These are phyloP conservation scores for Malus domestica DNA, from an alignment of 306 rosid species.

Conservation along the genomic window DNA sequence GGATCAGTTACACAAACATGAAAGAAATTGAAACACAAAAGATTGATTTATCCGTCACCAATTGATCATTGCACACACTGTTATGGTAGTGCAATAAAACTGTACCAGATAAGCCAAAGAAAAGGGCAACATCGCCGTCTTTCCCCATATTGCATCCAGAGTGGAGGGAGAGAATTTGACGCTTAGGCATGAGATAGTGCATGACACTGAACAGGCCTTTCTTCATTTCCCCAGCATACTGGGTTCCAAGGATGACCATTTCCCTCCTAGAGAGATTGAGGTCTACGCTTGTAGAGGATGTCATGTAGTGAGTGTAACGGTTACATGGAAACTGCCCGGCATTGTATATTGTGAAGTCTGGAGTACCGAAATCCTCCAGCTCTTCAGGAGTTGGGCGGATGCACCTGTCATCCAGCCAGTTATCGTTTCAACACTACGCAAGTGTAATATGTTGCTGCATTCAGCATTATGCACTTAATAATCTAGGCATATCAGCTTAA, in stretches of 20 bases:
- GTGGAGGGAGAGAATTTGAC: conserved; percentile 73
- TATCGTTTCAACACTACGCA: conserved; percentile 9
- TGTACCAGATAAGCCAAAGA: conserved; percentile 90
- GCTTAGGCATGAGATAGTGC: conserved; percentile 94
- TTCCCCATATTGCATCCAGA: conserved; percentile 90
- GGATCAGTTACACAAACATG: too few species aligned
- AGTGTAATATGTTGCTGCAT: not conserved
- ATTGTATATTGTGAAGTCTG: conserved; percentile 93
- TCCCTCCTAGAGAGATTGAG: conserved; percentile 80
- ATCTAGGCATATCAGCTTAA: not conserved
- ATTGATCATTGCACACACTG: not conserved
- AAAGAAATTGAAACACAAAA: too few species aligned
- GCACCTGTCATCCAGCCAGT: conserved; percentile 58
- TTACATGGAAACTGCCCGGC: conserved; percentile 96
- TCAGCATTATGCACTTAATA: too few species aligned
- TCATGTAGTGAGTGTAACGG: conserved; percentile 91
- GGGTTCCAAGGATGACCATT: conserved; percentile 97
- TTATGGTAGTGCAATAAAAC: not conserved
- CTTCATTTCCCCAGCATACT: conserved; percentile 97
- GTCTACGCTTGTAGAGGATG: conserved; percentile 89
- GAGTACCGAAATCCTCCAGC: conserved; percentile 84
- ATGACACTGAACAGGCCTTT: conserved; percentile 84
- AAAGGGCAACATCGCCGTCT: conserved; percentile 87
- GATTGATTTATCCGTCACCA: not conserved
- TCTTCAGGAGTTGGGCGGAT: conserved; percentile 87